Evolutionary conservation across 805 yeast species (phyloP).

Genomic region (Cyberlindnera amylophila): DNA sequence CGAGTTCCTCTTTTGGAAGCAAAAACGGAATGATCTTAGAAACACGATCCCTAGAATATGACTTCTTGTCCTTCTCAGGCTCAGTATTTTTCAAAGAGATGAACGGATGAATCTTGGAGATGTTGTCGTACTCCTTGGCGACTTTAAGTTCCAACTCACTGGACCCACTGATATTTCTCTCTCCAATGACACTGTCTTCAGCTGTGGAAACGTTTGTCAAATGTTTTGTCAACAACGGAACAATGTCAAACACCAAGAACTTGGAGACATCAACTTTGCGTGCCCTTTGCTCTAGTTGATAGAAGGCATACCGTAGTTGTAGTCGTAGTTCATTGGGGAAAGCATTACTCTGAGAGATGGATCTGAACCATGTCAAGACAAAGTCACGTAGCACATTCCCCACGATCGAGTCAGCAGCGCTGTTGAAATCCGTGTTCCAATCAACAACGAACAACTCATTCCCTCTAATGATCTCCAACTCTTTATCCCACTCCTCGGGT

Average conservation of each 20-base stretch:
- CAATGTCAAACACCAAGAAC: conserved; percentile 49
- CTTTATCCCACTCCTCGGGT: conserved; percentile 30
- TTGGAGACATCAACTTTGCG: conserved; percentile 48
- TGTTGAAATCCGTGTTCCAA: conserved; percentile 28
- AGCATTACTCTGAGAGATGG: conserved; percentile 36
- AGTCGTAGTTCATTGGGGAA: conserved; percentile 40
- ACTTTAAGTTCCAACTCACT: conserved; percentile 38
- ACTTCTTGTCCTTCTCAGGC: conserved; percentile 40
- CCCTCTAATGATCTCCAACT: conserved; percentile 15
- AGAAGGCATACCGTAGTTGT: conserved; percentile 41
- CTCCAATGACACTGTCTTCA: conserved; percentile 29
- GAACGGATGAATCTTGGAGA: conserved; percentile 54
- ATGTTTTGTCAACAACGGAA: conserved; percentile 69
- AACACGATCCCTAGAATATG: conserved; percentile 44
- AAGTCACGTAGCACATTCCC: conserved; percentile 49
- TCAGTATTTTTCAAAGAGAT: conserved; percentile 37
- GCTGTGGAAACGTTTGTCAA: conserved; percentile 46
- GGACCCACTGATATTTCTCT: conserved; percentile 30
- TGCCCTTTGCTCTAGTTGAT: conserved; percentile 40
- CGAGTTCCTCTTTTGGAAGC: conserved; percentile 39
- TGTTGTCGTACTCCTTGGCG: conserved; percentile 35
- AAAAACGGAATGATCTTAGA: conserved; percentile 45
- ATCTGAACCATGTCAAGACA: conserved; percentile 51
- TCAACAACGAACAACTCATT: conserved; percentile 10
- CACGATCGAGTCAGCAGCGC: conserved; percentile 42